Percentiles rank a stretch among this genome's conserved stretches.
Evolutionary conservation across 306 rosid species (phyloP).

Genomic region (Casuarina cunninghamiana): DNA sequence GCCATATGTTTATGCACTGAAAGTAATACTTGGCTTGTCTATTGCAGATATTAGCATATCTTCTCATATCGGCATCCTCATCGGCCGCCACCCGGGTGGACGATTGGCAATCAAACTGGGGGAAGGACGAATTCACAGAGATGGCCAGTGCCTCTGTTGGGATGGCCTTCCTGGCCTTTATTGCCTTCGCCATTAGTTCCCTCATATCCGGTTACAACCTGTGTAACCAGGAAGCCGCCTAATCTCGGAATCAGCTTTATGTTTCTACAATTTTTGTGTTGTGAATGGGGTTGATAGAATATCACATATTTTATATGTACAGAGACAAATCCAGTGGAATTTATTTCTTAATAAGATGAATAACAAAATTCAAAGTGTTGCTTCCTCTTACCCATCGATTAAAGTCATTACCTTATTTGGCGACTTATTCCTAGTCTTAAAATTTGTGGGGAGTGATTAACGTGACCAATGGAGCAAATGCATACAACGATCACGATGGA

Average conservation of each 20-base stretch:
- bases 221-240: conserved; percentile 46
- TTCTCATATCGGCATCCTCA: conserved; percentile 90
- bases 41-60: conserved; percentile 82
- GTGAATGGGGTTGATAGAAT: background rate
- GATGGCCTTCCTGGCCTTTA: conserved; percentile 83
- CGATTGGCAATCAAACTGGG: conserved; percentile 99
- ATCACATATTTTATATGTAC: background rate
- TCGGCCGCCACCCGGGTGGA: conserved; percentile 87
- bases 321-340: background rate
- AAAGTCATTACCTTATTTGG: background rate
- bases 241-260: conserved; percentile 24
- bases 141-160: conserved; percentile 89
- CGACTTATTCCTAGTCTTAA: no score
- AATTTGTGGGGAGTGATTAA: no score
- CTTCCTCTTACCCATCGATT: background rate
- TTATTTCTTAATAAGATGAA: background rate
- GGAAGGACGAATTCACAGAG: conserved; percentile 89
- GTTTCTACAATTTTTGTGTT: background rate
- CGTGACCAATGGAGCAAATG: no score
- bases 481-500: no score
- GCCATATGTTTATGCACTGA: conserved; percentile 3
- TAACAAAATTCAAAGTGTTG: background rate
- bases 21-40: background rate
- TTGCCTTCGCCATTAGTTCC: conserved; percentile 88
- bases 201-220: conserved; percentile 83